Conservation (phyloP, 805 yeast genomes). For the Ogataea nakhonphanomensis region DNA sequence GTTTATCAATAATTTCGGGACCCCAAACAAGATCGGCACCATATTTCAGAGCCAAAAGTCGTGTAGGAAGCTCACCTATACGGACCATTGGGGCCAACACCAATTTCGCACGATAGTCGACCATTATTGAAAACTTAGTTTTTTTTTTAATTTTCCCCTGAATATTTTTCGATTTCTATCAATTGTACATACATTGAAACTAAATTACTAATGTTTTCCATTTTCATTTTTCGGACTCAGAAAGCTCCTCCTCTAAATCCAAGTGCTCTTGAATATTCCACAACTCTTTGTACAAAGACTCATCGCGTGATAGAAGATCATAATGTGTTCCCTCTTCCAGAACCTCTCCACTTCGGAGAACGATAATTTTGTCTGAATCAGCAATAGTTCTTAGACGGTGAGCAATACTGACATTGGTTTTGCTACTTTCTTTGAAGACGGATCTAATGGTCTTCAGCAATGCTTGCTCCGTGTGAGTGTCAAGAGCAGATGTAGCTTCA, state of each 20-base stretch:
- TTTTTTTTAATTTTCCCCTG: not conserved
- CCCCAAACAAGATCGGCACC: constrained; percentile 97
- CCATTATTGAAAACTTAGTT: constrained; percentile 36
- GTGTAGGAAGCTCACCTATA: constrained; percentile 89
- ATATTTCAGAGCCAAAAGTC: constrained; percentile 71
- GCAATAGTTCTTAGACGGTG: constrained; percentile 92
- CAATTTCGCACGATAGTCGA: constrained; percentile 70
- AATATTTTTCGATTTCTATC: not conserved
- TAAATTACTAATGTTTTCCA: not conserved
- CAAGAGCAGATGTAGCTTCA: constrained; percentile 95
- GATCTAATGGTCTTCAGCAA: constrained; percentile 68
- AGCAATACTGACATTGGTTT: constrained; percentile 88
- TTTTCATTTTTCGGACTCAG: constrained; percentile 18
- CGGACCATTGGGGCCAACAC: constrained; percentile 97
- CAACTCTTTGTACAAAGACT: constrained; percentile 69
- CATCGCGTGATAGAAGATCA: constrained; percentile 48
- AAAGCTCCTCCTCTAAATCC: constrained; percentile 42
- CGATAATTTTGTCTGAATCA: constrained; percentile 91
- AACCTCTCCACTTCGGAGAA: constrained; percentile 72
- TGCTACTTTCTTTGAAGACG: constrained; percentile 52
- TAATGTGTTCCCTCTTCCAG: constrained; percentile 86
- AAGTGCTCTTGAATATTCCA: constrained; percentile 92
- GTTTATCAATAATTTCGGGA: constrained; percentile 91
- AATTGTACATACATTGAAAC: not conserved
- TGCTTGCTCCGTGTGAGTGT: constrained; percentile 92